Conservation (phyloP, 2,329 filamentous ascomycete genomes). For the Camillea tinctor region DNA sequence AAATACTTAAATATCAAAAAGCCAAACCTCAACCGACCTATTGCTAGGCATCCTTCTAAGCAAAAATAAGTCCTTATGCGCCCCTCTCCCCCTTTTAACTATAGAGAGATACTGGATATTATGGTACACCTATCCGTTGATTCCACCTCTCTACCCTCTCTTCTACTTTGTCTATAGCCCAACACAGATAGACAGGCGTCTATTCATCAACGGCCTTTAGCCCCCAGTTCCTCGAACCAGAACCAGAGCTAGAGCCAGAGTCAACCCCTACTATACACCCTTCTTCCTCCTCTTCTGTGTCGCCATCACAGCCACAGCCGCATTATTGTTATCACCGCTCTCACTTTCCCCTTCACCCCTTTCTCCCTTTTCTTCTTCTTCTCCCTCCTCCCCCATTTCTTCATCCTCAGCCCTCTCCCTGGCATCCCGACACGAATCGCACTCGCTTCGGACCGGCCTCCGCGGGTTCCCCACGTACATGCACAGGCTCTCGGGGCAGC, state of each 20-base stretch:
- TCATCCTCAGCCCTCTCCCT: conserved; percentile 31
- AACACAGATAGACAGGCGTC: neutral
- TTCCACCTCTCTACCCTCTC: too few species aligned
- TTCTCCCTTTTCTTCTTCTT: neutral
- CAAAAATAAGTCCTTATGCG: too few species aligned
- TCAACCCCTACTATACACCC: neutral
- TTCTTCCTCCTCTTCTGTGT: neutral
- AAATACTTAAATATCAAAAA: too few species aligned
- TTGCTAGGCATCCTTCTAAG: too few species aligned
- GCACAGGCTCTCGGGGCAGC: conserved; percentile 35
- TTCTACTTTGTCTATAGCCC: too few species aligned
- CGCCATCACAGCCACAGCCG: neutral
- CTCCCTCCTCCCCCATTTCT: conserved; percentile 17
- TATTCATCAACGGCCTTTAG: neutral
- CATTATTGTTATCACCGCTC: neutral
- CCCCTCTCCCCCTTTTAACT: too few species aligned
- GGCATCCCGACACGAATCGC: conserved; percentile 29
- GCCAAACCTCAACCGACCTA: too few species aligned
- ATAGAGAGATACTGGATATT: too few species aligned
- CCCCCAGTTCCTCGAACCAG: too few species aligned
- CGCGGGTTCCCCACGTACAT: conserved; percentile 37
- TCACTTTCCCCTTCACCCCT: neutral
- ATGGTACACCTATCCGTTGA: too few species aligned
- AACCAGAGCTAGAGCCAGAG: neutral
- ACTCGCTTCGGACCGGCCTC: conserved; percentile 34